Conservation (phyloP, 179 eudicot species). For the Corrigiola litoralis region DNA sequence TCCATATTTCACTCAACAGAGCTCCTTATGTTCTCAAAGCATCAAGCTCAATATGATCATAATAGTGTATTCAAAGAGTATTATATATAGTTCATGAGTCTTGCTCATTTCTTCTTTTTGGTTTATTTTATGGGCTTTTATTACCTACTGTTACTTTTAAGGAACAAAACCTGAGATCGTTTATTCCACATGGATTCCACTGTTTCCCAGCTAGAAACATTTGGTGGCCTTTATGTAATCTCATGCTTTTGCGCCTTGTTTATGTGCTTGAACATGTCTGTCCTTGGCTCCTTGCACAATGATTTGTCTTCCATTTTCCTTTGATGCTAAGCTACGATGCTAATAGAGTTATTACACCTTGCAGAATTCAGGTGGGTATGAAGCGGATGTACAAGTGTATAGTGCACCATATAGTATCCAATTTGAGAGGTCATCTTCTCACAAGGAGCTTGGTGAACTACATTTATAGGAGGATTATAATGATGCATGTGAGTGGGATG, state of each 20-base stretch:
- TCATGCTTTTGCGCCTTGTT: constrained; percentile 26
- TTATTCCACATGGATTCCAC: constrained; percentile 34
- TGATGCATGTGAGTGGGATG: no score
- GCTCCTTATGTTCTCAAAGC: background rate
- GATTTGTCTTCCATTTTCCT: constrained; percentile 28
- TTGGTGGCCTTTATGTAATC: constrained; percentile 25
- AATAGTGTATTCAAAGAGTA: background rate
- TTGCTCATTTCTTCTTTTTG: background rate
- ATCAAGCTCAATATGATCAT: background rate
- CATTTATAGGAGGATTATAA: no score
- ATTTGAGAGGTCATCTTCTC: no score
- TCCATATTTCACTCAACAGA: background rate
- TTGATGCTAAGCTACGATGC: no score
- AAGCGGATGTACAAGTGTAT: no score
- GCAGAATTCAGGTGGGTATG: no score
- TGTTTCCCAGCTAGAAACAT: constrained; percentile 30
- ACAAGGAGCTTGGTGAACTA: no score
- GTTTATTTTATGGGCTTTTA: background rate
- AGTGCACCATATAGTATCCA: no score
- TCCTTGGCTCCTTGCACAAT: constrained; percentile 25
- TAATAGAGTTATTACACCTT: no score
- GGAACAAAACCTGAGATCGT: background rate
- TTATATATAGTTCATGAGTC: background rate
- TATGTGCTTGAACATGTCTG: constrained; percentile 17
- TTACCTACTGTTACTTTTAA: constrained; percentile 8